phyloP scores from a whole-genome alignment of 2,329 filamentous ascomycete genomes.

The Canariomyces notabilis region DNA sequence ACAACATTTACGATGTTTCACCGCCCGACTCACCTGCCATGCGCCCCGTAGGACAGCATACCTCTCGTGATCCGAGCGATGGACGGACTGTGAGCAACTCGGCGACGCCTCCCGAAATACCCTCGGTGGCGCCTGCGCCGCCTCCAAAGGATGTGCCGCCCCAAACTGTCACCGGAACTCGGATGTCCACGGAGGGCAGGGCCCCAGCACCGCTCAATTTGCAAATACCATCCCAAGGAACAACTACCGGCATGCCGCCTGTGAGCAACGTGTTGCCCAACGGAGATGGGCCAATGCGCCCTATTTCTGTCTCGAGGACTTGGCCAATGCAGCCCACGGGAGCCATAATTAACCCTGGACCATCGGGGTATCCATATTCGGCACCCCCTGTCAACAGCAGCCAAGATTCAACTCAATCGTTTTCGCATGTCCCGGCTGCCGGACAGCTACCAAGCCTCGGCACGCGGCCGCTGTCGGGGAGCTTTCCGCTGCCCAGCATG shows the following conservation, averaged over 20 bases:
- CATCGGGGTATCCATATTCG: constrained; percentile 37
- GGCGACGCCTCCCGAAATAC: constrained; percentile 4
- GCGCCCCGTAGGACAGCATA: constrained; percentile 14
- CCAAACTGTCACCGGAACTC: constrained; percentile 4
- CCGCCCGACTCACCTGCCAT: constrained; percentile 39
- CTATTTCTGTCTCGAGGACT: constrained; percentile 36
- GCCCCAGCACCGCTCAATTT: constrained; percentile 27
- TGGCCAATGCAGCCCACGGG: constrained; percentile 41
- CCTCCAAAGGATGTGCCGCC: constrained; percentile 16
- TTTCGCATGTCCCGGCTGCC: constrained; percentile 36
- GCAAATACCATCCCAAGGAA: constrained; percentile 27
- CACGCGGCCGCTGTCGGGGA: constrained; percentile 41
- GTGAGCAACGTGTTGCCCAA: constrained; percentile 6
- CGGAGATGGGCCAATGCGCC: constrained; percentile 14
- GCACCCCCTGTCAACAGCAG: constrained; percentile 34
- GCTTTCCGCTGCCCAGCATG: constrained; percentile 39
- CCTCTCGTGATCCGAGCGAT: constrained; percentile 14
- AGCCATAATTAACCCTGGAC: constrained; percentile 17
- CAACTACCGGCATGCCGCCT: constrained; percentile 19
- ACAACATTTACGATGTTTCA: constrained; percentile 45
- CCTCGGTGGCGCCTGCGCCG: constrained; percentile 10
- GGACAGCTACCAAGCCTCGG: constrained; percentile 38
- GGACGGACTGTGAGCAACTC: constrained; percentile 16
- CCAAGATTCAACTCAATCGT: constrained; percentile 31
- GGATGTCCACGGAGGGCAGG: constrained; percentile 18